Percentiles rank a stretch among this genome's conserved stretches.
phyloP scores from a whole-genome alignment of 495 filamentous ascomycete genomes.

The Talaromyces liani region DNA sequence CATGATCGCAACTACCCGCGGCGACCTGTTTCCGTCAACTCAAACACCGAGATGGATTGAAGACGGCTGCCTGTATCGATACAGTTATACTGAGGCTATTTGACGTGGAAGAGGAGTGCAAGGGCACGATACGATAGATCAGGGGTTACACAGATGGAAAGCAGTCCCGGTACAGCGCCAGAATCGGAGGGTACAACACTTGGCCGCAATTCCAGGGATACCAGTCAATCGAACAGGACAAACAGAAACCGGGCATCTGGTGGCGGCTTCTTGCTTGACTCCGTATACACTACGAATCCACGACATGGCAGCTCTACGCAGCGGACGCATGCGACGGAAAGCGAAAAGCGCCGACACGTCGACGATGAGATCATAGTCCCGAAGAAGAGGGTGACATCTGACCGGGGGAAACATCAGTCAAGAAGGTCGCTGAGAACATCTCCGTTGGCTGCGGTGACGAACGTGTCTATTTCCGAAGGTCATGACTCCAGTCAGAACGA shows the following conservation, averaged over 20 bases:
- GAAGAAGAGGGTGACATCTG: slow-evolving; percentile 28
- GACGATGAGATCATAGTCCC: slow-evolving; percentile 24
- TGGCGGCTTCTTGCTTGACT: slow-evolving; percentile 40
- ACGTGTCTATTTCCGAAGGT: not conserved
- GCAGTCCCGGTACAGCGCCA: slow-evolving; percentile 21
- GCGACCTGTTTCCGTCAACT: not conserved
- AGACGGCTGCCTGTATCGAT: not conserved
- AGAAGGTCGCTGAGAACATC: slow-evolving; percentile 20
- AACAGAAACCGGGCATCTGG: slow-evolving; percentile 32
- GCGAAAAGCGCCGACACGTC: slow-evolving; percentile 25
- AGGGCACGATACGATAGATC: not conserved
- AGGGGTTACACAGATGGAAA: slow-evolving; percentile 19
- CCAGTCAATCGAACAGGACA: slow-evolving; percentile 20
- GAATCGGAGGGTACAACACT: slow-evolving; percentile 36
- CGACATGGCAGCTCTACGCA: slow-evolving; percentile 15
- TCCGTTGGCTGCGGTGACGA: slow-evolving; percentile 10
- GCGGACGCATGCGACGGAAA: slow-evolving; percentile 18
- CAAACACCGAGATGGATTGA: slow-evolving; percentile 4
- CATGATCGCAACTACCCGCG: slow-evolving; percentile 15
- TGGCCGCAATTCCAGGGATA: slow-evolving; percentile 34
- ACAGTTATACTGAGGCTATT: not conserved
- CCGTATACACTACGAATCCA: slow-evolving; percentile 24
- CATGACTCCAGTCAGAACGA: slow-evolving; percentile 4
- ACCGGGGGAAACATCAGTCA: slow-evolving; percentile 27
- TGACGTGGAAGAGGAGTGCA: not conserved